Base-by-base conservation (phyloP, 2,329 filamentous ascomycete genomes). In the Xylariales sp. region DNA sequence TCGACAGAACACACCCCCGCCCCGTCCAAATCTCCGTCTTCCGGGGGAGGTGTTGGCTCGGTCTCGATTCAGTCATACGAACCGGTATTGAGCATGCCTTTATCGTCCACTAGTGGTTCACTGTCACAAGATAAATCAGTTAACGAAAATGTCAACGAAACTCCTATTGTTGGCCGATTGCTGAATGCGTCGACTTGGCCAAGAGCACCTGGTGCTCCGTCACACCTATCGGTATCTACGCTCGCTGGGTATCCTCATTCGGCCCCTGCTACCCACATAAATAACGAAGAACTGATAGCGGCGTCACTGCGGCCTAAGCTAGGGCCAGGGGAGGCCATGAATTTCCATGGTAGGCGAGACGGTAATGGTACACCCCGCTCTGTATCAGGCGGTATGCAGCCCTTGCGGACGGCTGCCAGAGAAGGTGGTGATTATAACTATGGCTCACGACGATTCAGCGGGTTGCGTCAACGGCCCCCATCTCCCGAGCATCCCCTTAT, bases 401-500 rank as follows among this genome's bases (percentile, higher is more conserved):
- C 82, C 1, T 80, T 82, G 1, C 81, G 81, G 36, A 78, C 82
- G 5, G 81, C 80, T 39, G 76, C 82, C 9, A 80, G 79, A 54
- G 78, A 77, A 62, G 77, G 77, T n/a, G 72, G 72, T 57, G 68
- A 65, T 18, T 71, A 74, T 6, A 68, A 73, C 9, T 70, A 72
- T 55, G 68, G 54, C 67, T 69, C 61, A 61, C 72, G 30, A 59
- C 75, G 73, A 71, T 69, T 72, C 62, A 71, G 72, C 64, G 62
- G 65, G 64, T 60, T 70, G 48, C 66, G 72, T 68, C 72, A 71
- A 69, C 72, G 73, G 64, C 71, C 73, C 63, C 66, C 75, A 12
- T 67, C 76, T 16, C 74, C 84, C 32, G 86, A 88, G 45, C 83
- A 84, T 61, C 86, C 87, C 3, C 80, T 89, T 32, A 89, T 89